Base-by-base conservation (phyloP, 345 rosid species). In the Turritis glabra region DNA sequence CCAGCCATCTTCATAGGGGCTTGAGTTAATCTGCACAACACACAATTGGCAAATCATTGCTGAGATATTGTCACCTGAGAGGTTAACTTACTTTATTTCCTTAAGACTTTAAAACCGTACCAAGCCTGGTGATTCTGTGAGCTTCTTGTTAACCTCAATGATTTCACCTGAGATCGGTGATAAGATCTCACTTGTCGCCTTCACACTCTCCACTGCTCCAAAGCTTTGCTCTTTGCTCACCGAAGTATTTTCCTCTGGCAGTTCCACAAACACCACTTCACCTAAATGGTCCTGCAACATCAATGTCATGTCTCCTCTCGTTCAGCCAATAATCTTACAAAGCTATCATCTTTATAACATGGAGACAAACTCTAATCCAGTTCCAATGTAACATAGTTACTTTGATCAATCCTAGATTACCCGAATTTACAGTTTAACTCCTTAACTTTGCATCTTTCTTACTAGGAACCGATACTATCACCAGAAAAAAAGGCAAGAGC, bases 191-290 rank as follows among this genome's bases (percentile, higher is more conserved):
- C 98, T 93, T n/a, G 96, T 90, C 5, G 98, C 97, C 76, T 89
- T 90, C 57, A 90, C 98, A 85, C 97, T 90, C 69, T 90, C 98
- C 54, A 93, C 93, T 0, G 96, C 96, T 62, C 96, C 97, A 79
- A 93, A 93, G 77, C 86, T 74, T 46, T 80, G 57, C 5, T 88
- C 97, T 79, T 84, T 73, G 59, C 44, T 66, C 46, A 87, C 97
- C 29, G 90, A 43, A 37, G 18, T 72, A 11, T 88, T 92, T 1
- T 79, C 17, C 15, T 91, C 96, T 4, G 93, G 98, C 75, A 91
- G 80, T 14, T 93, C 96, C 72, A 91, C 96, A 56, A 91, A 93
- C 75, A 91, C 98, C 21, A 91, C 91, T 80, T 93, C 98, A 71
- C 98, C 96, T 51, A 93, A 85, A 80, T 89, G 98, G 33, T 80